These are phyloP conservation scores for Sextonia rubra DNA, from an alignment of 164 flowering plant genomes.

Conservation along the genomic window DNA sequence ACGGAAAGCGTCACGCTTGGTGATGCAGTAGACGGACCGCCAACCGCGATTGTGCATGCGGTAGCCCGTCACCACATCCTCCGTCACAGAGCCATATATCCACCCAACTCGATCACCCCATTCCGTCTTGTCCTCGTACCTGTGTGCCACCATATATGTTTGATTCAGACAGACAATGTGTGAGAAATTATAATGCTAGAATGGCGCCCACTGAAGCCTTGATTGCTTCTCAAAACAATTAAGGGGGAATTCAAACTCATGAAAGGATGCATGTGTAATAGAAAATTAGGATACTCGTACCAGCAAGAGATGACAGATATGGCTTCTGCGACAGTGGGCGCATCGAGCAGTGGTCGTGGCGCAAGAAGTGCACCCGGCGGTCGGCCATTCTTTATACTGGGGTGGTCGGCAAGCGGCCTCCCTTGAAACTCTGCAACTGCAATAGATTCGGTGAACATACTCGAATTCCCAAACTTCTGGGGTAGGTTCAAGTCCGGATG, in stretches of 20 bases:
- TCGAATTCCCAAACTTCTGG: conserved; percentile 68
- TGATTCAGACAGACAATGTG: not conserved
- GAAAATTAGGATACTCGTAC: conserved; percentile 21
- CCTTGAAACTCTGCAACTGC: conserved; percentile 85
- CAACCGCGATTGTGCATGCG: conserved; percentile 87
- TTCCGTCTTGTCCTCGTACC: conserved; percentile 76
- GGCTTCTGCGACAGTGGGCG: conserved; percentile 89
- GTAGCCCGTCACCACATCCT: conserved; percentile 76
- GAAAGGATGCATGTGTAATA: not conserved
- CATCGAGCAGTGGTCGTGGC: conserved; percentile 74
- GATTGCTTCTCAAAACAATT: not conserved
- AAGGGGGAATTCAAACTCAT: not conserved
- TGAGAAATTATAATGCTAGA: not conserved
- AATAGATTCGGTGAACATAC: conserved; percentile 63
- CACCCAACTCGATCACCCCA: conserved; percentile 82
- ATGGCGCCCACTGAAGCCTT: too few species aligned
- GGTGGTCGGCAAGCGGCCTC: conserved; percentile 83
- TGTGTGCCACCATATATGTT: conserved; percentile 12
- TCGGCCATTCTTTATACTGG: conserved; percentile 67
- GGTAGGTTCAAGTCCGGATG: conserved; percentile 68
- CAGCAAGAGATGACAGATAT: conserved; percentile 92
- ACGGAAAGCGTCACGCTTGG: conserved; percentile 72
- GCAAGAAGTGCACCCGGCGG: conserved; percentile 76
- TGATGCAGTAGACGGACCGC: conserved; percentile 73
- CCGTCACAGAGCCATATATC: conserved; percentile 82